Evolutionary conservation across 176 grass and related monocot genomes (phyloP).

Genomic region (bread wheat (Triticum aestivum)): IWGSC_CS_RefSeq_v2.1 NC_057807.1:104756476-104756975

Average conservation of each 20-base stretch:
- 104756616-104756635: background rate
- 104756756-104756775: background rate
- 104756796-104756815: background rate
- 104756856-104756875: background rate
- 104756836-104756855: background rate
- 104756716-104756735: background rate
- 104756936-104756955: background rate
- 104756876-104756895: background rate
- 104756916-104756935: background rate
- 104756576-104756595: conserved; percentile 7
- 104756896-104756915: conserved; percentile 4
- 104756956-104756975: background rate
- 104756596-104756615: background rate
- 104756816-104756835: background rate
- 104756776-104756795: background rate
- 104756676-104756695: background rate
- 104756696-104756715: background rate
- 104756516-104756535: conserved; percentile 8
- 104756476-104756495: conserved; percentile 8
- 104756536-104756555: background rate
- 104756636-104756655: background rate
- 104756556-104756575: background rate
- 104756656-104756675: conserved; percentile 1
- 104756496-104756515: background rate
- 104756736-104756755: background rate